Evolutionary conservation across 208 protist genomes (phyloP).

Genomic region (Zelonia costaricensis): DNA sequence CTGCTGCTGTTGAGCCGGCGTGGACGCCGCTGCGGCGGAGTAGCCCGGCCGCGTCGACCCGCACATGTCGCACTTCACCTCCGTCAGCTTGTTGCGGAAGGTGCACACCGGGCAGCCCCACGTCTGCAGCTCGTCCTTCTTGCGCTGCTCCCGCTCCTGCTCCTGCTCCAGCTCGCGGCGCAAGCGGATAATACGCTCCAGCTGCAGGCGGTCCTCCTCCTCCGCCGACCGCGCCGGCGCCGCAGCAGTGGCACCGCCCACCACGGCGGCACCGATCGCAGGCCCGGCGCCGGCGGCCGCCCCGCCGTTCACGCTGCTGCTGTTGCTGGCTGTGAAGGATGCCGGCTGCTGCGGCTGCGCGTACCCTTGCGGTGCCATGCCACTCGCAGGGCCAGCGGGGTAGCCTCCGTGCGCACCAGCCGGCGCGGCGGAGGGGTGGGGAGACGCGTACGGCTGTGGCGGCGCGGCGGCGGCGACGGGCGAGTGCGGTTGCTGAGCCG

Average conservation of each 20-base stretch:
- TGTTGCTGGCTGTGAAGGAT: neutral
- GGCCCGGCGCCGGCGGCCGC: neutral
- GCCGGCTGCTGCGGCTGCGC: constrained; percentile 3
- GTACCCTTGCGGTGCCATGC: constrained; percentile 5
- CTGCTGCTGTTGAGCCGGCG: neutral
- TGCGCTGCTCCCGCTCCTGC: constrained; percentile 70
- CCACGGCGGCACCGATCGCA: neutral
- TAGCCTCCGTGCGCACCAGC: neutral
- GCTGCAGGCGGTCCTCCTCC: constrained; percentile 72
- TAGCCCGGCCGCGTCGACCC: constrained; percentile 50
- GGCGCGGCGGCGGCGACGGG: too few relatives aligned
- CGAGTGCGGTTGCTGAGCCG: too few relatives aligned
- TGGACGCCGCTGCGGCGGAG: constrained; percentile 1
- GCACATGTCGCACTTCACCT: constrained; percentile 71
- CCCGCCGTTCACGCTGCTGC: constrained; percentile 1
- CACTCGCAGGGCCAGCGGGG: too few relatives aligned
- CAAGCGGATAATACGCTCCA: constrained; percentile 85
- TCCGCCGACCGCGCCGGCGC: constrained; percentile 26
- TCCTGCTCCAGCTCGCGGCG: constrained; percentile 78
- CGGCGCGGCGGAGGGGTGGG: too few relatives aligned
- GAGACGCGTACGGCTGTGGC: too few relatives aligned
- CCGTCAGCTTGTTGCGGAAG: constrained; percentile 63
- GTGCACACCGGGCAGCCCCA: constrained; percentile 81
- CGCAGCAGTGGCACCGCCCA: neutral
- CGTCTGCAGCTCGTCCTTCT: constrained; percentile 62